Conservation (phyloP, 345 rosid species). For the Trapa bicornis region DNA sequence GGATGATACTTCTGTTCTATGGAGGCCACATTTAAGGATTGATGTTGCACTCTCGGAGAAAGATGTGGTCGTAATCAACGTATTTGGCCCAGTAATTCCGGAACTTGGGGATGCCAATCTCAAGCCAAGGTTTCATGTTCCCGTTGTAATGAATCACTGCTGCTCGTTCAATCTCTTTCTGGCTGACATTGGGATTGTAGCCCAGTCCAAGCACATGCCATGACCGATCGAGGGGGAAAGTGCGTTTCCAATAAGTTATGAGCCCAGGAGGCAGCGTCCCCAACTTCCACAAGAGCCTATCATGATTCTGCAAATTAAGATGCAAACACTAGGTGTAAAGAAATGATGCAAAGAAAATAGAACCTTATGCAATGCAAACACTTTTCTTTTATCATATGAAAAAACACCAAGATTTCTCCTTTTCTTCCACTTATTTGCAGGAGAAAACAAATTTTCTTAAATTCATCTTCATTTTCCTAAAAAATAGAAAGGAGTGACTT, state of each 20-base stretch:
- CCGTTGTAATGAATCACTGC: slow-evolving; percentile 45
- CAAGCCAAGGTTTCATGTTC: slow-evolving; percentile 49
- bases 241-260: slow-evolving; percentile 36
- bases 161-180: slow-evolving; percentile 31
- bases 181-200: slow-evolving; percentile 33
- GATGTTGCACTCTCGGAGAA: slow-evolving; percentile 42
- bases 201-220: slow-evolving; percentile 50
- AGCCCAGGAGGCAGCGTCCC: slow-evolving; percentile 47
- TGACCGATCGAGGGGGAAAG: slow-evolving; percentile 23
- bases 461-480: not conserved
- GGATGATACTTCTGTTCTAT: not conserved
- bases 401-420: not conserved
- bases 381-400: not conserved
- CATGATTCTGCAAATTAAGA: slow-evolving; percentile 25
- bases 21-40: slow-evolving; percentile 17
- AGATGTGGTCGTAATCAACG: slow-evolving; percentile 29
- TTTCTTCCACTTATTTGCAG: not conserved
- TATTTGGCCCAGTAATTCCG: slow-evolving; percentile 28
- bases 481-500: not conserved
- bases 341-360: not conserved
- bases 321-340: not conserved
- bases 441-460: not conserved
- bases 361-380: not conserved
- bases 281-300: slow-evolving; percentile 38
- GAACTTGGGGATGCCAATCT: slow-evolving; percentile 39